Evolutionary conservation across 345 rosid genomes (phyloP), one percentile per base, ranked within the genome.

Genomic region (Euphorbia lathyris): DNA sequence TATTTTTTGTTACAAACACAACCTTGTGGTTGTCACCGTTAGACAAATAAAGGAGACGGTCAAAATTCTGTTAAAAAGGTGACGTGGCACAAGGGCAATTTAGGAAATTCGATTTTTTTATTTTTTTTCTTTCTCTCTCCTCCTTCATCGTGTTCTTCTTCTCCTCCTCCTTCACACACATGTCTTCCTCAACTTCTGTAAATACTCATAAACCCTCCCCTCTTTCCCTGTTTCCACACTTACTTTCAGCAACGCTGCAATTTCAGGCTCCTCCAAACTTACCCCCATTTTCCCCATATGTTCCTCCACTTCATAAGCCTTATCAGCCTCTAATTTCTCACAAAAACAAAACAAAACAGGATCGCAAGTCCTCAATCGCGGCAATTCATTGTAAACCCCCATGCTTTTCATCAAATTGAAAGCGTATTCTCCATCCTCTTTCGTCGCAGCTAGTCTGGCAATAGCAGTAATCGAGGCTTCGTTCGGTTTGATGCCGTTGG

Each of bases 261-360:
- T 73, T 86, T 88, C 89, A 5, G 78, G 73, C 73, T 91, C 95
- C 80, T 93, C 98, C 71, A 83, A 73, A 9, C 47, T 66, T 70
- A 93, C 71, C 16, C 93, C 88, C 68, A 77, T 73, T 19, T 71
- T 60, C 25, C 29, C 79, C 87, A 91, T 86, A 79, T 87, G 89
- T 71, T 85, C 86, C 82, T 91, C 97, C 64, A 94, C 93, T 51
- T 88, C 91, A 25, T 86, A 91, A 16, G 89, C 91, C 82, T 77
- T 91, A 12, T 85, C 88, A 14, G 88, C 86, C 77, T 88, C 93
- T 73, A 84, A 61, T 25, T 73, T 89, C 63, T 79, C 83, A 62
- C 97, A 91, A 53, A 86, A 91, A 74, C 90, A 86, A 32, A 86
- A 76, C 82, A 94, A 77, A 14, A 84, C 90, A 0, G 97, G 98